Evolutionary conservation across 148 eudicot species (phyloP), one percentile per base, ranked within the genome.

Genomic region (Fagopyrum esculentum): DNA sequence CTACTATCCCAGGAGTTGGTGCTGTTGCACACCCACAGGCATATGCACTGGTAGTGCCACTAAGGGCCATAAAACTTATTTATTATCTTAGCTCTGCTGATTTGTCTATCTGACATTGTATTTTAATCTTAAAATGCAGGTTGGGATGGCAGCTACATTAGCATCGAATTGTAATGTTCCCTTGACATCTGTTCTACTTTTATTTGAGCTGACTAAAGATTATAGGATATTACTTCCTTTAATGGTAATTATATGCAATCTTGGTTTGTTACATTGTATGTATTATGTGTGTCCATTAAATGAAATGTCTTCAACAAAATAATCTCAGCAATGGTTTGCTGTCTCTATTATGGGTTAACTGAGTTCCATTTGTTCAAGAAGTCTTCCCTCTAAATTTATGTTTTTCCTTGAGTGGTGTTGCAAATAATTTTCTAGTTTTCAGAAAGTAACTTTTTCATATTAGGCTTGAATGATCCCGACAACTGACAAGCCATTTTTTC

Each of bases 91-190:
- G 69, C 6, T 59, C 11, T 30, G 9, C 13, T 44, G 47, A 30
- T 68, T 69, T 17, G 44, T 29, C 16, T 77, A 8, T 40, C 72
- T 75, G 30, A n/a, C 59, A 4, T 17, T 73, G 2, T 73, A 30
- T 50, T 54, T 26, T 47, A 6, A 43, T 66, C 68, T 35, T 29
- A 35, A 19, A 55, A 71, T 89, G 85, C 88, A 94, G 98, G 98
- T 94, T 77, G 98, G 98, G 48, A 94, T 94, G 98, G 98, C 98
- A 78, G 98, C 98, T 80, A 92, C 97, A 35, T 81, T 94, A 78
- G 98, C 98, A 68, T 92, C 98, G 46, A 91, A 87, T 72, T 94
- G 98, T 90, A 92, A 97, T 40, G 96, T 94, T 19, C 98, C 98
- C 78, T 84, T 94, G 86, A 94, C 98, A 61, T 94, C 98, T 54